Percentiles rank a stretch among this genome's conserved stretches.
Evolutionary conservation across 805 yeast species (phyloP).

Genomic region (Saturnispora ahearnii): DNA sequence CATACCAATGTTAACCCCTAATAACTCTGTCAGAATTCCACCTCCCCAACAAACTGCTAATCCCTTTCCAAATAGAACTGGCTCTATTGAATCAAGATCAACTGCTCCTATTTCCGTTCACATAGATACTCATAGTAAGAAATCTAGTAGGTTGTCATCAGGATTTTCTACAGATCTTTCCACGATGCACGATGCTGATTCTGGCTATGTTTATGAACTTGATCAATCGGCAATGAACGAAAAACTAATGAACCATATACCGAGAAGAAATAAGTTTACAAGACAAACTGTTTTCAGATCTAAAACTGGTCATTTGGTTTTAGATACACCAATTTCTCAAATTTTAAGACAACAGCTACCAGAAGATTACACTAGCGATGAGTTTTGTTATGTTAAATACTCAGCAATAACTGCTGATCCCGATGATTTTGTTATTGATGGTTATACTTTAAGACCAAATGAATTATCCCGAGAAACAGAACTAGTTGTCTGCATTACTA

Average conservation of each 20-base stretch:
- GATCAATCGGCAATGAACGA: constrained; percentile 10
- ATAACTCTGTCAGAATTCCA: constrained; percentile 7
- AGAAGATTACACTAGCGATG: constrained; percentile 71
- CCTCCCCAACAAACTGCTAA: constrained; percentile 9
- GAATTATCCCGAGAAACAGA: constrained; percentile 89
- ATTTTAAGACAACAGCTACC: constrained; percentile 80
- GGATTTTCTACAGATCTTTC: constrained; percentile 19
- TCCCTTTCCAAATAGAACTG: constrained; percentile 10
- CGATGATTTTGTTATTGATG: constrained; percentile 67
- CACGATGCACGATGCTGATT: constrained; percentile 15
- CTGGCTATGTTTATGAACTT: constrained; percentile 15
- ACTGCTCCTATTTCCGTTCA: constrained; percentile 13
- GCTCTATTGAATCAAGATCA: constrained; percentile 14
- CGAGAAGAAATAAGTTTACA: constrained; percentile 30
- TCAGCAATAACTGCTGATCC: constrained; percentile 96
- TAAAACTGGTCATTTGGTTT: constrained; percentile 72
- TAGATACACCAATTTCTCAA: constrained; percentile 92
- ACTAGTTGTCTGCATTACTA: constrained; percentile 83
- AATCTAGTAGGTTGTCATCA: constrained; percentile 11
- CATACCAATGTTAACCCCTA: constrained; percentile 20
- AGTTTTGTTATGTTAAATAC: constrained; percentile 91
- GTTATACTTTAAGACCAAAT: constrained; percentile 80
- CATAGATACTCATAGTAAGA: constrained; percentile 11
- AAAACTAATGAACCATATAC: constrained; percentile 21
- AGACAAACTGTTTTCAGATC: constrained; percentile 59